Conservation (phyloP, 1,284 basidiomycete genomes). For the Trichosporon ovoides region DNA sequence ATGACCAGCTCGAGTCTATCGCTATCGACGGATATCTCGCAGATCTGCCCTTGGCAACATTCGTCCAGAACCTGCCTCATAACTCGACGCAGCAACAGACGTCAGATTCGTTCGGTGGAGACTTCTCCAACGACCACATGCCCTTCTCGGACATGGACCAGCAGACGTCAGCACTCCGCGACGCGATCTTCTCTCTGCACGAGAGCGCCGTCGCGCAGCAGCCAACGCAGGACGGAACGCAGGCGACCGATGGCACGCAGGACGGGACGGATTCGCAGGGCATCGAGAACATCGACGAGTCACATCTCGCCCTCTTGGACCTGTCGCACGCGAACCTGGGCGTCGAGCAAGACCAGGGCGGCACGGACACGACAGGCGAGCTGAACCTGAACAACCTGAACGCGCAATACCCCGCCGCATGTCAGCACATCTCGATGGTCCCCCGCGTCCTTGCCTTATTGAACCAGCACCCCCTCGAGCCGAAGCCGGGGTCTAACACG, state of each 20-base stretch:
- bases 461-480: conserved; percentile 39
- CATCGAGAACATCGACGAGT: conserved; percentile 24
- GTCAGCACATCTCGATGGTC: conserved; percentile 37
- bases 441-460: conserved; percentile 41
- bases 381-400: conserved; percentile 24
- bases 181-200: conserved; percentile 48
- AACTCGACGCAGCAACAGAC: conserved; percentile 21
- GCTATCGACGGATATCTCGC: conserved; percentile 48
- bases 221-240: conserved; percentile 21
- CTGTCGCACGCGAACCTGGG: conserved; percentile 35
- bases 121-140: conserved; percentile 22
- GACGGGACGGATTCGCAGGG: conserved; percentile 27
- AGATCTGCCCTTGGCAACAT: conserved; percentile 42
- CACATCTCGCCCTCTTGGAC: conserved; percentile 45
- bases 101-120: conserved; percentile 24
- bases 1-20: conserved; percentile 41
- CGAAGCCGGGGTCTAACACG: conserved; percentile 43
- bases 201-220: conserved; percentile 31
- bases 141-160: conserved; percentile 41
- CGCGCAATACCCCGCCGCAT: conserved; percentile 22
- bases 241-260: conserved; percentile 20
- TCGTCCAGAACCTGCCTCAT: conserved; percentile 44
- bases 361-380: conserved; percentile 21
- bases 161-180: conserved; percentile 46
- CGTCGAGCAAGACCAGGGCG: conserved; percentile 26